A percentile compares a stretch with the other conserved stretches of the same genome.
These are phyloP conservation scores for Orbilia javanica DNA, from an alignment of 2,329 filamentous ascomycete species.

Conservation along the genomic window DNA sequence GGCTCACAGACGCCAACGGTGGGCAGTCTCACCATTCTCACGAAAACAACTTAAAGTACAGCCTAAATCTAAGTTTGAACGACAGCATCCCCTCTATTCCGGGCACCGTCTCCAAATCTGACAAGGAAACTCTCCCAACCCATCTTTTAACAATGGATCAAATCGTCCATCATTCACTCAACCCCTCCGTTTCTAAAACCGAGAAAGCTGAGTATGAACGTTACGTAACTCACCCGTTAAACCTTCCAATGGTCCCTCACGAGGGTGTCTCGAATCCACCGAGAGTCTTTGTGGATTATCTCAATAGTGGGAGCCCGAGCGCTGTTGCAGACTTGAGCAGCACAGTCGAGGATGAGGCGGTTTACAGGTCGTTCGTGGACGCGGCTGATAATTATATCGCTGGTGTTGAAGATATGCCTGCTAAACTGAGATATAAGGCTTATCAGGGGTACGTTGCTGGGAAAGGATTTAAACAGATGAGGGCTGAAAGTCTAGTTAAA, in stretches of 20 bases:
- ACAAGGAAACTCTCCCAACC: conserved; percentile 38
- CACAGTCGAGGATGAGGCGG: conserved; percentile 75
- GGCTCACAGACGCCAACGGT: conserved; percentile 66
- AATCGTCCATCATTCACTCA: conserved; percentile 85
- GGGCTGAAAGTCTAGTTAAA: conserved; percentile 52
- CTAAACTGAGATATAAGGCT: conserved; percentile 94
- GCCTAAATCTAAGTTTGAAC: conserved; percentile 47
- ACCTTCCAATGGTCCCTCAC: conserved; percentile 82
- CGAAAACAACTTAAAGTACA: conserved; percentile 61
- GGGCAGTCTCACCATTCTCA: conserved; percentile 67
- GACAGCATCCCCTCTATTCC: conserved; percentile 51
- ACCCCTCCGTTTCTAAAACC: conserved; percentile 80
- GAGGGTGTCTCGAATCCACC: conserved; percentile 63
- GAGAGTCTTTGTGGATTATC: conserved; percentile 67
- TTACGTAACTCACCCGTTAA: conserved; percentile 90
- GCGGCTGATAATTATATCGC: conserved; percentile 86
- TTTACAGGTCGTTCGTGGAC: conserved; percentile 81
- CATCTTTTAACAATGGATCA: conserved; percentile 81
- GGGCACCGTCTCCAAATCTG: conserved; percentile 36
- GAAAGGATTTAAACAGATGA: conserved; percentile 60
- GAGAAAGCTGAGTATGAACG: conserved; percentile 88
- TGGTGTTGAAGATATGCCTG: conserved; percentile 81
- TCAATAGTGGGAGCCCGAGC: conserved; percentile 56
- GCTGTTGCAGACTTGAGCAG: conserved; percentile 67
- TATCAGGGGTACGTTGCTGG: conserved; percentile 88